Base-by-base conservation (phyloP, 305 asterid species). In the Fraxinus paxiana region DNA sequence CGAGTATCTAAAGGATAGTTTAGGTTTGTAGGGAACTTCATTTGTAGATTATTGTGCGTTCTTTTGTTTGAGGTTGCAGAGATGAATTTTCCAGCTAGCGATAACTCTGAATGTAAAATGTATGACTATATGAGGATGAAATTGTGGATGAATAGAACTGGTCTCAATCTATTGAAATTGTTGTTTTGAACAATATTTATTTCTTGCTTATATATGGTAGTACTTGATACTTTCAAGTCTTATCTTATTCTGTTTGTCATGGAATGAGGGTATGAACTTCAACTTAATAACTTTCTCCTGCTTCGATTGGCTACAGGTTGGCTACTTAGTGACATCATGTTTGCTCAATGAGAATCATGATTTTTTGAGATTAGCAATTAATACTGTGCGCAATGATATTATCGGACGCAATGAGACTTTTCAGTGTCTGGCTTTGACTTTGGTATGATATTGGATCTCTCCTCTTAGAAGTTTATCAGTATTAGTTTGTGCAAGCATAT, bases 291-390 rank as follows among this genome's bases (percentile, higher is more conserved):
- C 71, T 79, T 81, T 85, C 6, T 79, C 48, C 75, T 87, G 72
- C 48, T 81, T 81, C 70, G 78, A 72, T 28, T 78, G 80, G 61
- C 83, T 85, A 83, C 92, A 96, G 99, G 99, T 96, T 85, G 99
- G 99, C 80, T 96, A 96, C 89, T 91, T 96, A 65, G 99, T 96
- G 83, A 96, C 99, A 65, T 87, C 99, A 73, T 92, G 94, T 82
- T 92, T 96, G 87, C 98, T 96, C 86, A 96, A 96, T 26, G 99
- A 96, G 92, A 93, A 96, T 87, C 99, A 96, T 73, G 98, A 93
- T 87, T 96, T 96, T 82, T 85, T 96, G 85, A 93, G 99, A 88
- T 84, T 96, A 82, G 99, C 98, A 87, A 96, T 96, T 88, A 96
- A 96, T 88, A 84, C 97, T 1, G 98, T 96, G 80, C 97, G 98